Evolutionary conservation across 1,284 basidiomycete genomes (phyloP), one percentile per base, ranked within the genome.

Genomic region (Malassezia sp.): DNA sequence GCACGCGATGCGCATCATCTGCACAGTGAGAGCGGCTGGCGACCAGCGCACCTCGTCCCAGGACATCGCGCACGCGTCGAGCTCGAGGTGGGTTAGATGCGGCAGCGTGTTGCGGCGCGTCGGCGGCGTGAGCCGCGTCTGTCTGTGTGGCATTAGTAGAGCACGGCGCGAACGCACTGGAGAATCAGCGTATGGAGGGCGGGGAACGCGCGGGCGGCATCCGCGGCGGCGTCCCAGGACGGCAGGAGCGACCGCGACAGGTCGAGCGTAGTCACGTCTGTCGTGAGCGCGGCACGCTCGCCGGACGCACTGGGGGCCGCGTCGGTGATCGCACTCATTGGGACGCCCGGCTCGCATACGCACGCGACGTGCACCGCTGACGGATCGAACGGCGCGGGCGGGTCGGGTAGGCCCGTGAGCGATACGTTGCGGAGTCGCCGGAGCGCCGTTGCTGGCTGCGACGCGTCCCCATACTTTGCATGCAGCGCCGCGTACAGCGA

Each of bases 231-330:
- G 21, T 79, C 73, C 85, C 90, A 90, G 37, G 71, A 75, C 2
- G 81, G 71, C 6, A 96, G 57, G 12, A 96, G 75, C 63, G 78
- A 89, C 30, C 75, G 75, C 11, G 88, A 89, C 20, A 97, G 74
- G 71, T 96, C 84, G 23, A 97, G 75, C 15, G 79, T 80, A 7
- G 78, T 77, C 21, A 93, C 75, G 59, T 78, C 88, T 14, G 37
- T n/a, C n/a, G n/a, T n/a, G n/a, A n/a, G n/a, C n/a, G n/a, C n/a
- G 30, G 11, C 31, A 41, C 15, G 15, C 12, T 3, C 18, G 8
- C 5, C 5, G 17, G 20, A 31, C 24, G 6, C n/a, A 18, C 4
- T 20, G 12, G n/a, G 38, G n/a, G 6, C n/a, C n/a, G 7, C 27
- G 17, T 18, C n/a, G 26, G 24, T 33, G n/a, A 24, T 11, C 24